Evolutionary conservation across 2,329 filamentous ascomycete species (phyloP), one percentile per base, ranked within the genome.

Genomic region (Alternaria rosae): DNA sequence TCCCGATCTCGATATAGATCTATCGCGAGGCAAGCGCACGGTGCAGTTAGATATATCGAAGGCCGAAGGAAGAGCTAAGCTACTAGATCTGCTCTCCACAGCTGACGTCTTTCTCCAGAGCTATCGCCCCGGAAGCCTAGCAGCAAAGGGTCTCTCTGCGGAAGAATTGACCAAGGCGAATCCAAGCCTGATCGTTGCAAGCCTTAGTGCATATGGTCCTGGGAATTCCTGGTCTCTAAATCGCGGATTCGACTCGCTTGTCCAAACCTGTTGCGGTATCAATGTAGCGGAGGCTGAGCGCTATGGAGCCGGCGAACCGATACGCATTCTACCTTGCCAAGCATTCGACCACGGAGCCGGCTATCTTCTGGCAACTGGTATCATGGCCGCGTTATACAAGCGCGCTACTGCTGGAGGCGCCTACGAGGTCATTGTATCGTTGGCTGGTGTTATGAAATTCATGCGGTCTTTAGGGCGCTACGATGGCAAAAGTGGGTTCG

Each of bases 381-480:
- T 88, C 3, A 75, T 80, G 23, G 82, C 85, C 0, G 85, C 86
- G 1, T 44, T 88, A 5, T 84, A 86, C 61, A 81, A 80, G 52
- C 79, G 82, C 13, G 80, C 80, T 0, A 75, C 65, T 0, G 77
- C 81, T 17, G 84, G 84, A 1, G 83, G 84, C 0, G 79, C 82
- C 1, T 88, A 84, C 72, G 71, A 81, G n/a, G 83, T 88, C 0
- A 78, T 85, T 26, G 85, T 88, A 1, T 87, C 85, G 8, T 78
- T 89, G 3, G 86, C 85, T 0, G 86, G 84, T 1, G 80, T 82
- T 3, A 85, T 84, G 84, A 86, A 84, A 66, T 88, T 87, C 70
- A 70, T 88, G 38, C 78, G 84, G 26, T 86, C 84, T 28, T 68
- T 89, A 13, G 86, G 86, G 0, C 86, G 85, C 59, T 83, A 82